Percentiles rank a stretch among this genome's conserved stretches.
Evolutionary conservation across 2,329 filamentous ascomycete genomes (phyloP).

Genomic region (Alternaria hordeiaustralica): DNA sequence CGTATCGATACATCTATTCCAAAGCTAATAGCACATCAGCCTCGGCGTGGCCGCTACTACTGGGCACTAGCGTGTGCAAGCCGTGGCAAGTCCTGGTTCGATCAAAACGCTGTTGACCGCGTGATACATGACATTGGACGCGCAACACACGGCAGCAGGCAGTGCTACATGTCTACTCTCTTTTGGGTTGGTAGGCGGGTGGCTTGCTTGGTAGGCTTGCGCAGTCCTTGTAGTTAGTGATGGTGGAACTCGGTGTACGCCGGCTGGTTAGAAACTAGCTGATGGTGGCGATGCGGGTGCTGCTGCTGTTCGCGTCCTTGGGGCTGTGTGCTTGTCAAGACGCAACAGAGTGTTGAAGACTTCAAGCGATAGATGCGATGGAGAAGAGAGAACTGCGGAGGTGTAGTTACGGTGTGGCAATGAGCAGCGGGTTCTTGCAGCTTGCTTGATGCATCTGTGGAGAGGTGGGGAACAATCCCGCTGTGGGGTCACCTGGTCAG

Average conservation of each 20-base stretch:
- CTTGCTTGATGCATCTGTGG: background rate
- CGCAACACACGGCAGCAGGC: slow-evolving; percentile 8
- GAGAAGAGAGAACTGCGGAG: background rate
- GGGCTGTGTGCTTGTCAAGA: background rate
- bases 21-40: background rate
- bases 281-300: background rate
- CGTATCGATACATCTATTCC: background rate
- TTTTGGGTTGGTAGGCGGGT: background rate
- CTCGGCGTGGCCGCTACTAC: background rate
- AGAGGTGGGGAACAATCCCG: background rate
- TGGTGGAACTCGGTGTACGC: background rate
- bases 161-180: background rate
- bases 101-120: background rate
- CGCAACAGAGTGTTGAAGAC: background rate
- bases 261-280: background rate
- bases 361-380: background rate
- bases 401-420: slow-evolving; percentile 9
- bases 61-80: background rate
- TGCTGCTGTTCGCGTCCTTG: background rate
- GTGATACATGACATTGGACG: slow-evolving; percentile 7
- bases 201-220: background rate
- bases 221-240: background rate
- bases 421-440: slow-evolving; percentile 6
- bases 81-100: background rate
- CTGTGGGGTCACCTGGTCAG: background rate